These are phyloP conservation scores for Neonectria sp. DNA, from an alignment of 2,329 filamentous ascomycete species.

Conservation along the genomic window DNA sequence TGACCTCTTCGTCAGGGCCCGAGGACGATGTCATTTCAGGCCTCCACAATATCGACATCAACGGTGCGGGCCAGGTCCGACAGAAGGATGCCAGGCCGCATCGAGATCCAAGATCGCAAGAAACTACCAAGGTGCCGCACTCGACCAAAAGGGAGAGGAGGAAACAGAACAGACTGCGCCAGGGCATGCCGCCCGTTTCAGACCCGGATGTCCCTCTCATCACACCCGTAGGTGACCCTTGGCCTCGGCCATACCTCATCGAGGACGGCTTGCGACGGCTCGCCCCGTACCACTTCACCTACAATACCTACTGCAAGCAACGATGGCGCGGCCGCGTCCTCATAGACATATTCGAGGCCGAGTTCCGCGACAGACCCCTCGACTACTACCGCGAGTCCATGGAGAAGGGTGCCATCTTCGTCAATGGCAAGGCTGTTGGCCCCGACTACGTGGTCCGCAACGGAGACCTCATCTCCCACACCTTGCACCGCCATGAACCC, in stretches of 20 bases:
- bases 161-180: constrained; percentile 17
- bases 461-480: constrained; percentile 93
- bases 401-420: constrained; percentile 80
- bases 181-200: constrained; percentile 38
- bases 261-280: constrained; percentile 88
- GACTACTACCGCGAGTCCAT: constrained; percentile 94
- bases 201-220: constrained; percentile 47
- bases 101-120: constrained; percentile 18
- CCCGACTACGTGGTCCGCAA: constrained; percentile 84
- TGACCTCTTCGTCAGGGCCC: constrained; percentile 27
- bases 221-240: constrained; percentile 56
- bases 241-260: constrained; percentile 82
- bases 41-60: constrained; percentile 38
- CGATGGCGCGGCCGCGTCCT: constrained; percentile 88
- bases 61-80: constrained; percentile 4
- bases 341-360: constrained; percentile 89
- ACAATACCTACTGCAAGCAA: constrained; percentile 95
- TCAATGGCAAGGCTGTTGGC: constrained; percentile 82
- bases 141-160: constrained; percentile 23
- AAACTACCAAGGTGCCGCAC: constrained; percentile 15
- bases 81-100: not conserved
- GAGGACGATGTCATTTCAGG: constrained; percentile 35
- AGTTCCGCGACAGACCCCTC: constrained; percentile 89
- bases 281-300: constrained; percentile 90
- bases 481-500: constrained; percentile 94